Base-by-base conservation (phyloP, 1,284 basidiomycete genomes). In the Apiotrichum sp. region DNA sequence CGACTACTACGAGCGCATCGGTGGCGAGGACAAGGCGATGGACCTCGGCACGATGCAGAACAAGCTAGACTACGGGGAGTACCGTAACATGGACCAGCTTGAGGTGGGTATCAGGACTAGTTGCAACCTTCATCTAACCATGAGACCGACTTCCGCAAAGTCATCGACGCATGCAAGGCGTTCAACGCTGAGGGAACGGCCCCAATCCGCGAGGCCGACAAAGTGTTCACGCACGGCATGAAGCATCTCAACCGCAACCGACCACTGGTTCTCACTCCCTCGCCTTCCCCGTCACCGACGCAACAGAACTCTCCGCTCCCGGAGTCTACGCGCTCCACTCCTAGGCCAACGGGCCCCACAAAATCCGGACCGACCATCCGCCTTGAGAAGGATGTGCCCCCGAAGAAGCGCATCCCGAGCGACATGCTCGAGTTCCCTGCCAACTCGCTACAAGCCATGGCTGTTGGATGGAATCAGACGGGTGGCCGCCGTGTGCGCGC, bases 1-100 rank as follows among this genome's bases (percentile, higher is more conserved):
- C 4, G 68, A 67, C 32, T 77, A 77, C 52, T 62, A 72, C 2
- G 65, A 64, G 11, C 62, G 65, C 3, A 70, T 77, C n/a, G 75
- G 75, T 11, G 75, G 75, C 6, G 62, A 65, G 34, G 74, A 72
- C 48, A 73, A 73, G 39, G 72, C 72, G 65, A 77, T 77, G 75
- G 75, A 77, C 49, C 62, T 75, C 41, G 65, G 63, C 3, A 77
- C 75, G 10, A 77, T 77, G 73, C 72, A 75, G 62, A 54, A 41
- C n/a, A 77, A 76, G 57, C 50, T 72, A 4, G 69, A 74, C 50
- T 61, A 63, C n/a, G 67, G 66, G 4, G 65, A 65, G 40, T 77
- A 77, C 47, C 49, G 47, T 22, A 58, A 44, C 16, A 59, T 77
- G 45, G 70, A 69, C 33, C 61, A 72, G n/a, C 55, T 77, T 13